Conservation (phyloP, 73 alveolate genomes). For the Symbiodinium natans region DNA sequence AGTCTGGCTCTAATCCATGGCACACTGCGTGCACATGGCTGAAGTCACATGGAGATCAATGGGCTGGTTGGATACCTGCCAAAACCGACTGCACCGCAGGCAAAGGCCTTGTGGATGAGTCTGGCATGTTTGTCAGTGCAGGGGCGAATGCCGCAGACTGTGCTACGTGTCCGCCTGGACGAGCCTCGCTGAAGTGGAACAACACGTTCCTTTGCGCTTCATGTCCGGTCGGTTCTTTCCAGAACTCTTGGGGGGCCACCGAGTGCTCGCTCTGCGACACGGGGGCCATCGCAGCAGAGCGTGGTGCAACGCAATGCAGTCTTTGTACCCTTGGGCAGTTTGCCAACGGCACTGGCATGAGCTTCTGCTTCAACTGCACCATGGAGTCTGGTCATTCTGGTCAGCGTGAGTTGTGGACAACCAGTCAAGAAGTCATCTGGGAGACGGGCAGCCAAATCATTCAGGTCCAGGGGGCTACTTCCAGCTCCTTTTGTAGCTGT, state of each 20-base stretch:
- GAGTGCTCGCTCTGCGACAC: neutral
- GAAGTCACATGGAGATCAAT: neutral
- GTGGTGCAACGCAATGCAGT: neutral
- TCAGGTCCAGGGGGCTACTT: neutral
- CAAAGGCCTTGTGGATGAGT: neutral
- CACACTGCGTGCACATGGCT: neutral
- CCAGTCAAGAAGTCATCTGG: conserved; percentile 7
- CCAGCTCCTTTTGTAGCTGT: neutral
- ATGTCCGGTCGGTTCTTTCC: neutral
- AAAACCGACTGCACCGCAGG: neutral
- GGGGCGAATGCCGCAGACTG: neutral
- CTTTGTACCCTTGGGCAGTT: neutral
- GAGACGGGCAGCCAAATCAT: neutral
- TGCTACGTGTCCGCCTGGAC: conserved; percentile 48
- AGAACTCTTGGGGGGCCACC: neutral
- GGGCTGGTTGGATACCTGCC: neutral
- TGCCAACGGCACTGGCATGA: conserved; percentile 33
- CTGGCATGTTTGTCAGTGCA: neutral
- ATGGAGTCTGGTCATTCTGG: neutral
- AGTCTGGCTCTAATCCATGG: neutral
- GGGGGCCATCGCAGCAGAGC: neutral
- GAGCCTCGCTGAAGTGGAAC: neutral
- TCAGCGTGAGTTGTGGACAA: conserved; percentile 29
- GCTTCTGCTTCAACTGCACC: neutral
- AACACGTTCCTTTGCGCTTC: neutral